Evolutionary conservation across 1,139 yeast genomes (phyloP).

Genomic region (Geotrichum bryndzae): DNA sequence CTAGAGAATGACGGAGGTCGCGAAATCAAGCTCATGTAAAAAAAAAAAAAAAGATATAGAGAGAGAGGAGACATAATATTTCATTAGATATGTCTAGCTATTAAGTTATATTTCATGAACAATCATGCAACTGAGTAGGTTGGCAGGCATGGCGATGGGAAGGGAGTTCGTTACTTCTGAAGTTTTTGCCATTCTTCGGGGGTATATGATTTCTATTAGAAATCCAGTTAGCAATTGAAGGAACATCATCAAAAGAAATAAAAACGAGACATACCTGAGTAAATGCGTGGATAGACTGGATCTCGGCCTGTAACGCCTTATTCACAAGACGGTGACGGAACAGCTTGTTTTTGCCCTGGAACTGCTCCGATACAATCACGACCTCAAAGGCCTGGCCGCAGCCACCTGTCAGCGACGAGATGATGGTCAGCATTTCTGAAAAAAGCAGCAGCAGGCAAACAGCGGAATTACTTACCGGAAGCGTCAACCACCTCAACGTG

Average conservation of each 20-base stretch:
- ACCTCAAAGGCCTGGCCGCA: conserved; percentile 82
- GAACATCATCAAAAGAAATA: background rate
- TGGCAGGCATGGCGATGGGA: background rate
- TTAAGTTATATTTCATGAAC: background rate
- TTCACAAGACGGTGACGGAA: conserved; percentile 86
- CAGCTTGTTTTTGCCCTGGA: conserved; percentile 76
- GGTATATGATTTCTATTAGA: conserved; percentile 27
- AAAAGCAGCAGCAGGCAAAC: background rate
- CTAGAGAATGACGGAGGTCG: conserved; percentile 17
- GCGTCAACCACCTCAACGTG: conserved; percentile 37
- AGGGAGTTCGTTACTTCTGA: background rate
- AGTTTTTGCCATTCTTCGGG: conserved; percentile 30
- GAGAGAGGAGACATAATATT: background rate
- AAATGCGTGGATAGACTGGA: conserved; percentile 85
- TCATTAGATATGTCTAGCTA: background rate
- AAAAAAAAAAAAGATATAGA: background rate
- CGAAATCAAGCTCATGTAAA: conserved; percentile 7
- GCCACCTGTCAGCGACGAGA: conserved; percentile 44
- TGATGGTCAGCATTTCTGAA: background rate
- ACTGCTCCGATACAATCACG: conserved; percentile 68
- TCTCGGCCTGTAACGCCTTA: conserved; percentile 69
- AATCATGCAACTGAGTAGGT: background rate
- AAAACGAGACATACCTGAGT: conserved; percentile 65
- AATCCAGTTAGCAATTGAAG: background rate
- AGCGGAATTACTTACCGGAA: conserved; percentile 31